Conservation (phyloP, 2,329 filamentous ascomycete species). For the Metarhizium album region DNA sequence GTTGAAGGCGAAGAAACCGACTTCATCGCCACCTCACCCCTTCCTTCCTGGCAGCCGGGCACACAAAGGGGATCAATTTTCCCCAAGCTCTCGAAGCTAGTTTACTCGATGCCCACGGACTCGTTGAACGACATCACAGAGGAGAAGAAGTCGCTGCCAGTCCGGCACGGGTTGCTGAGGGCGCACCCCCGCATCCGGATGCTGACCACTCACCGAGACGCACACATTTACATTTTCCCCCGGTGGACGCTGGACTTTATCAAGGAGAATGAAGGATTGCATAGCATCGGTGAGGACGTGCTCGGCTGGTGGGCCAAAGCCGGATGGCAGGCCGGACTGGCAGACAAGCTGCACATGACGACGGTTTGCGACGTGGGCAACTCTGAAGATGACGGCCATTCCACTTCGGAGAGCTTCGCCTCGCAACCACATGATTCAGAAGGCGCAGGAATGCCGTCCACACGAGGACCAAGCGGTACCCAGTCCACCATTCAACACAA, state of each 20-base stretch:
- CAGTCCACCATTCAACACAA: neutral
- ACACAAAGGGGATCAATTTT: slow-evolving; percentile 50
- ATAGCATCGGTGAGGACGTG: slow-evolving; percentile 84
- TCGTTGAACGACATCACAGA: slow-evolving; percentile 77
- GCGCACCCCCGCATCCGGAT: slow-evolving; percentile 68
- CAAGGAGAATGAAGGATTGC: slow-evolving; percentile 65
- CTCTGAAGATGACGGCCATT: slow-evolving; percentile 27
- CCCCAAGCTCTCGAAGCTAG: slow-evolving; percentile 61
- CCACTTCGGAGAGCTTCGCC: slow-evolving; percentile 17
- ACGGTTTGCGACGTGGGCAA: slow-evolving; percentile 41
- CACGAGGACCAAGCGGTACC: neutral
- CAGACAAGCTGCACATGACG: slow-evolving; percentile 63
- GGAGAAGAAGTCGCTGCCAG: slow-evolving; percentile 58
- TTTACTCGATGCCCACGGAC: slow-evolving; percentile 81
- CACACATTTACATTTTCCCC: slow-evolving; percentile 91
- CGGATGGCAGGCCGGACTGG: slow-evolving; percentile 75
- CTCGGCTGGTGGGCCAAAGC: slow-evolving; percentile 94
- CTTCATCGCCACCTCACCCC: slow-evolving; percentile 69
- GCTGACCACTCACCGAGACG: slow-evolving; percentile 75
- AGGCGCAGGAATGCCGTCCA: neutral
- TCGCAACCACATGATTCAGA: slow-evolving; percentile 13
- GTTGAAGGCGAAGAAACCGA: slow-evolving; percentile 90
- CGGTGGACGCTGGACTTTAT: slow-evolving; percentile 84
- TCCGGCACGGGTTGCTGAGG: slow-evolving; percentile 66
- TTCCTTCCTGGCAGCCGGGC: slow-evolving; percentile 40